phyloP scores from a whole-genome alignment of 768 basidiomycete genomes.

The Leccinellum luteum region DNA sequence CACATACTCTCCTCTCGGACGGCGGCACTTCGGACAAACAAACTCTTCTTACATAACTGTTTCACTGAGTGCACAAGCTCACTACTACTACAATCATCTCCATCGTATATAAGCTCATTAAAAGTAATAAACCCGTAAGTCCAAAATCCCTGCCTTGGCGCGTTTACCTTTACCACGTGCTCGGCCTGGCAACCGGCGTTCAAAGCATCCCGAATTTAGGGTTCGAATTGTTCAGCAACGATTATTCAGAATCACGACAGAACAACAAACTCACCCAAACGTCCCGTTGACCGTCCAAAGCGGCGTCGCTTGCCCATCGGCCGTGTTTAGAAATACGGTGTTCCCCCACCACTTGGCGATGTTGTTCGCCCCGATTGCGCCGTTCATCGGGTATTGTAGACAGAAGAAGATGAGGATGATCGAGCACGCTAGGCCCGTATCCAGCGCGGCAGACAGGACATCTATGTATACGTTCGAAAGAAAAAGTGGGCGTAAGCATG shows the following conservation, averaged over 20 bases:
- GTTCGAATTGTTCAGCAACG: constrained; percentile 39
- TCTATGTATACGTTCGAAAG: constrained; percentile 29
- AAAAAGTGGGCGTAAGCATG: neutral
- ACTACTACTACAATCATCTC: neutral
- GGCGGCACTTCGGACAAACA: neutral
- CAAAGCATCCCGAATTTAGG: constrained; percentile 54
- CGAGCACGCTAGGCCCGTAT: constrained; percentile 63
- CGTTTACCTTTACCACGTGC: neutral
- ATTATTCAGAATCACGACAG: neutral
- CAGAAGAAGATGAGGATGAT: constrained; percentile 58
- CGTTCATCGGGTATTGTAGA: constrained; percentile 62
- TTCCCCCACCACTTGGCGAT: constrained; percentile 74
- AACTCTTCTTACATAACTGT: neutral
- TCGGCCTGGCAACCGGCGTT: neutral
- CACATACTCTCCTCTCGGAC: no score
- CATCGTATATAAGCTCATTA: neutral
- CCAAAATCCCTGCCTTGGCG: neutral
- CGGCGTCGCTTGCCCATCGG: constrained; percentile 22
- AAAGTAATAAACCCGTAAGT: neutral
- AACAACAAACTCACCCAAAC: constrained; percentile 26
- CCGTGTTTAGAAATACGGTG: constrained; percentile 34
- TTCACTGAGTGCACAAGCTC: neutral
- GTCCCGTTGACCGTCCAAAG: constrained; percentile 16
- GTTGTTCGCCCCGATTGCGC: constrained; percentile 53
- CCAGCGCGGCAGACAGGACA: constrained; percentile 69